Base-by-base conservation (phyloP, 2,329 filamentous ascomycete species). In the Trichoderma sp. region DNA sequence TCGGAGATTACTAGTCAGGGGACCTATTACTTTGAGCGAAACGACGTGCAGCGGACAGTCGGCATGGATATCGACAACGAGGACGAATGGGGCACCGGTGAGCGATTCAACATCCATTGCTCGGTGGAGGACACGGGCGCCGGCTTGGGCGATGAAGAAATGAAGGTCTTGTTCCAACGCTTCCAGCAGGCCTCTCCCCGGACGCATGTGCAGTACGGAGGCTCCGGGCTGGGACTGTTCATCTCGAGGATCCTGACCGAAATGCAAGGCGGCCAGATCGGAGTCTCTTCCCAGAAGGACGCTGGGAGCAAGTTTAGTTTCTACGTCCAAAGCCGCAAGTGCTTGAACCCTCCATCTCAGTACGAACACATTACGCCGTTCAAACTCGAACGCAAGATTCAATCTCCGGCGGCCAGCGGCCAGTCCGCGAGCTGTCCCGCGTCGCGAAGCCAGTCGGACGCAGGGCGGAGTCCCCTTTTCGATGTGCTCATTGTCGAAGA, bases 211-310 rank as follows among this genome's bases (percentile, higher is more conserved):
- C 87, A 90, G 70, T 92, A 92, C 70, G 90, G 90, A 25, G 90
- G 90, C 8, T 90, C 87, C 0, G 90, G 90, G 0, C 79, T 92
- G 0, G 90, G 90, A 0, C 80, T 94, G 1, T 93, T 93, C 79
- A 93, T 94, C 74, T 92, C 89, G 5, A 84, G 90, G 42, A 90
- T 91, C 72, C 80, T 94, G 58, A 91, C 90, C 2, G 90, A 93
- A 75, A 80, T 93, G 59, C 91, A 93, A 78, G 91, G 91, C 15
- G 91, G 91, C 2, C 90, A 92, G 74, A 92, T 93, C 66, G 90
- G 90, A 8, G 90, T 93, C 3, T 83, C 85, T 2, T 92, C 89
- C 0, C 81, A 86, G 69, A 84, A 87, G 67, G 90, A 89, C 13
- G 82, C 87, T 42, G 91, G 91, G 45, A 92, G 89, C 76, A 92